Evolutionary conservation across 305 asterid genomes (phyloP), one percentile per base, ranked within the genome.

Genomic region (Striga hermonthica): DNA sequence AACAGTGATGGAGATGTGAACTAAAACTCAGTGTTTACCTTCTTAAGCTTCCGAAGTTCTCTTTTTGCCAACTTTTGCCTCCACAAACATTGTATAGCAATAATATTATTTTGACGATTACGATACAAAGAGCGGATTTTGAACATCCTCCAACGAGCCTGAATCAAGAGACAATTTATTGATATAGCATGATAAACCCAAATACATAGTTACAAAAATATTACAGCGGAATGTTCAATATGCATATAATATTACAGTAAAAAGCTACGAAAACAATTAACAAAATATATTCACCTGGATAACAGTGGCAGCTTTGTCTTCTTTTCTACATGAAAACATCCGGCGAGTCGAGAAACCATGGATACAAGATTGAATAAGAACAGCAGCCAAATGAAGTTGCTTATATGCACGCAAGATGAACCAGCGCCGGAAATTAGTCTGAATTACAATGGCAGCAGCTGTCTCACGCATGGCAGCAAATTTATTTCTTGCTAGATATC

Each of bases 51-150:
- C 79, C 91, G 80, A 71, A 88, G 69, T 75, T 90, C 95, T 80
- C 89, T 79, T 80, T 82, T 84, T 9, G 99, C 96, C 85, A 90
- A 68, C 74, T 93, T 93, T 69, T 63, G 94, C 85, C 96, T 83
- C 99, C 99, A 93, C 73, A 81, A 83, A 77, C 97, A 88, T 81
- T 93, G 99, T 68, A 93, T 86, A 41, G 94, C 84, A 72, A 93
- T 76, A 76, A 90, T 86, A 49, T 84, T 78, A 64, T 90, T 80
- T 70, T 85, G 99, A 39, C 96, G 95, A 77, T 82, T 79, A 73
- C 70, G 83, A 75, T 77, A 93, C 64, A 86, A 75, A 35, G 83
- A 81, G 52, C 90, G 95, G 71, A 85, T 64, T 83, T 83, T 84
- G 84, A 80, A 78, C 95, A 83, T 86, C 81, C 92, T 83, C 99